These are phyloP conservation scores for Pestalotiopsis sp. DNA, from an alignment of 2,329 filamentous ascomycete species.

Conservation along the genomic window DNA sequence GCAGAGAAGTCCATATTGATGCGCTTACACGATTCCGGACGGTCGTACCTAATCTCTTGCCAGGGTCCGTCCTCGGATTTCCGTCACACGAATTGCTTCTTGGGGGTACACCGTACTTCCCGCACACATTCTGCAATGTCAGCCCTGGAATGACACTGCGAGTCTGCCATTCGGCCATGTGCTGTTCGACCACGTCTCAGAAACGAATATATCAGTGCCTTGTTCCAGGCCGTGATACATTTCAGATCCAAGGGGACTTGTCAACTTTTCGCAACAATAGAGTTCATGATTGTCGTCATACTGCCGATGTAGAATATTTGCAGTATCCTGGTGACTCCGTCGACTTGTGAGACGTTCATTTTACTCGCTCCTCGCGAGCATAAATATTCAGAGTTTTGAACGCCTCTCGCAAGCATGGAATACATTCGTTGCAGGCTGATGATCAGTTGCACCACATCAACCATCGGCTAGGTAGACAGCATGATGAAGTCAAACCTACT, in stretches of 20 bases:
- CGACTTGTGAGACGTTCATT: no score
- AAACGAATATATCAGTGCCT: no score
- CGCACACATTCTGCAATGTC: neutral
- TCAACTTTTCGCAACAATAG: no score
- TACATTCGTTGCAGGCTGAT: neutral
- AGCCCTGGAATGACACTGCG: neutral
- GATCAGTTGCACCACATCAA: neutral
- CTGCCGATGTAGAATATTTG: no score
- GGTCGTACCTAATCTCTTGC: no score
- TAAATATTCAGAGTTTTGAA: no score
- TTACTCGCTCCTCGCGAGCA: rapidly evolving
- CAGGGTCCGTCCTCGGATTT: neutral
- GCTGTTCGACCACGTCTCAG: neutral
- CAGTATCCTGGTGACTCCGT: no score
- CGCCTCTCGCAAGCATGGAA: neutral
- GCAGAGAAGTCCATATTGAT: neutral
- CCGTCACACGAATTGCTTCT: neutral
- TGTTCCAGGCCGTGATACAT: no score
- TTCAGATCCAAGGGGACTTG: no score
- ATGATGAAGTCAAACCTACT: neutral
- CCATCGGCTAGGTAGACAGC: neutral
- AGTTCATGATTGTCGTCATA: no score
- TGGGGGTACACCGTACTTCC: neutral
- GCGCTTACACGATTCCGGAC: neutral
- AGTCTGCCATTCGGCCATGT: neutral